Evolutionary conservation across 495 filamentous ascomycete genomes (phyloP).

Genomic region (Neurospora sp.): DNA sequence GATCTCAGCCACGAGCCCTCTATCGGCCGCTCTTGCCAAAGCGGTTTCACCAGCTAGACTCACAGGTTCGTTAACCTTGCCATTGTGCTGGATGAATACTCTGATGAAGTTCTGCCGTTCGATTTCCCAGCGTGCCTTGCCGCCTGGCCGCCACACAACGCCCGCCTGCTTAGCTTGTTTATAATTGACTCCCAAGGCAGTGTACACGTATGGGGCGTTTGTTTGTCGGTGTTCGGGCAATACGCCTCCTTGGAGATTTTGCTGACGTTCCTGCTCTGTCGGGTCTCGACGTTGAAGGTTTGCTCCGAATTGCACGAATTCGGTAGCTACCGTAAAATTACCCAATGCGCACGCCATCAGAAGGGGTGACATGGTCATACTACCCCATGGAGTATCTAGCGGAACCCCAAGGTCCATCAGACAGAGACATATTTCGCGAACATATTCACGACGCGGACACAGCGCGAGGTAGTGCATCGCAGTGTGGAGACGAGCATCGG

Average conservation of each 20-base stretch:
- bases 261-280: not conserved
- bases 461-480: constrained; percentile 2
- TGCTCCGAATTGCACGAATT: not conserved
- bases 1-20: not conserved
- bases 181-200: not conserved
- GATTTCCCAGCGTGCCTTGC: not conserved
- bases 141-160: not conserved
- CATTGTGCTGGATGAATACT: not conserved
- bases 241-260: not conserved
- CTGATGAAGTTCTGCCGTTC: not conserved
- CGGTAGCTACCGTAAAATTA: not conserved
- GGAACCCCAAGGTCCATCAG: not conserved
- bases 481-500: not conserved
- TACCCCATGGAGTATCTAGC: not conserved
- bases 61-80: not conserved
- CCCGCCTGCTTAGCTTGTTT: not conserved
- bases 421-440: not conserved
- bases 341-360: not conserved
- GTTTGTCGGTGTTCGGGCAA: not conserved
- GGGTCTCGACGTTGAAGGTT: not conserved
- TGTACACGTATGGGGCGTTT: not conserved
- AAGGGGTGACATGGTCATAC: not conserved
- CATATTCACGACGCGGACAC: not conserved
- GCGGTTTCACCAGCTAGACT: not conserved
- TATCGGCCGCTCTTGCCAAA: not conserved